Base-by-base conservation (phyloP, 2,329 filamentous ascomycete genomes). In the Juglanconis oblonga region DNA sequence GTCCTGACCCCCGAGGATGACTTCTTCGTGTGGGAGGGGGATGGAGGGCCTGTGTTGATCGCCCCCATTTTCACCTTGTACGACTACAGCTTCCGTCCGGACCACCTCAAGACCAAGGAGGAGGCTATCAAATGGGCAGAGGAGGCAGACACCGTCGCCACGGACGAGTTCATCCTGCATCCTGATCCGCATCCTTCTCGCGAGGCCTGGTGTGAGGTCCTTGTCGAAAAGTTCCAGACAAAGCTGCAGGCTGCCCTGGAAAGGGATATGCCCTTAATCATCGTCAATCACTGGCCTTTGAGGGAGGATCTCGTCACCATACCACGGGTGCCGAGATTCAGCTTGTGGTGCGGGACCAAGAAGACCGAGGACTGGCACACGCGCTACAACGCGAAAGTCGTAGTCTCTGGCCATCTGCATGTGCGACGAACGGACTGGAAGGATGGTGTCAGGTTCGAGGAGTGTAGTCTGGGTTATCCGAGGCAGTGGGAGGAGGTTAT, bases 61-160 rank as follows among this genome's bases (percentile, higher is more conserved):
- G 81, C 79, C 36, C 83, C 80, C 36, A 77, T 84, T 53, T 86
- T 85, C 73, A 84, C 82, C 1, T 72, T 86, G 13, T 86, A 85
- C 73, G 83, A 86, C 70, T 86, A 86, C 70, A 81, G 76, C 62
- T 86, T 85, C 69, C 74, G 82, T 0, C 83, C 83, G 0, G 72
- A 69, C 2, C 65, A 81, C 50, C 76, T 85, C 8, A 60, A 54
- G 50, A 70, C 73, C 32, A 70, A 79, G 42, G 81, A 81, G 59
- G 70, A 74, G 24, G 82, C 81, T 1, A 63, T 75, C 35, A 62
- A 64, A 32, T 76, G 73, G 73, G 73, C 73, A n/a, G 67, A 70
- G 61, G 71, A 73, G 64, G 62, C 62, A 38, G 70, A 73, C 61
- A 73, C 68, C 13, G 68, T 71, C 2, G 73, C 73, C 4, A 74